A percentile compares a stretch with the other conserved stretches of the same genome.
Conservation (phyloP, 805 yeast genomes). For the Monosporozyma solicola region DNA sequence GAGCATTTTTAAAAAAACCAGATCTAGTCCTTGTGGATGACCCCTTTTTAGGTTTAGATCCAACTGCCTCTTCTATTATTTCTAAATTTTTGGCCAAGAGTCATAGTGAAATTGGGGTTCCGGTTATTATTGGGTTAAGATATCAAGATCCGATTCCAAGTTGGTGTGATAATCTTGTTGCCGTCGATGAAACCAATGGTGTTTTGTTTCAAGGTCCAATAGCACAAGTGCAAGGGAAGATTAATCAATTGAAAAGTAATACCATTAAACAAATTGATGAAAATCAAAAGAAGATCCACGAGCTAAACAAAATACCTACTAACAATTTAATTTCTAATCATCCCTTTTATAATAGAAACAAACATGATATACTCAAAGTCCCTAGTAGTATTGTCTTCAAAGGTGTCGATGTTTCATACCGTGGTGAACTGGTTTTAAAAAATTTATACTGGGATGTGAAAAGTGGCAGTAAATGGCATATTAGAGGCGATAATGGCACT, state of each 20-base stretch:
- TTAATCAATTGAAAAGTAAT: slow-evolving; percentile 18
- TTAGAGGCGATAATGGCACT: slow-evolving; percentile 82
- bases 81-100: slow-evolving; percentile 30
- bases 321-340: slow-evolving; percentile 20
- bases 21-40: slow-evolving; percentile 70
- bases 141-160: slow-evolving; percentile 65
- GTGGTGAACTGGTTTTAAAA: slow-evolving; percentile 49
- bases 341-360: slow-evolving; percentile 13
- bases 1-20: slow-evolving; percentile 58
- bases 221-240: slow-evolving; percentile 14
- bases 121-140: slow-evolving; percentile 67
- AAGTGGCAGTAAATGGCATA: slow-evolving; percentile 78
- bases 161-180: slow-evolving; percentile 71
- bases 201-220: slow-evolving; percentile 42
- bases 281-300: neutral
- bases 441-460: slow-evolving; percentile 58
- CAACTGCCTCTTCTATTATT: slow-evolving; percentile 53
- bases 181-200: slow-evolving; percentile 46
- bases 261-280: slow-evolving; percentile 2
- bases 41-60: slow-evolving; percentile 87
- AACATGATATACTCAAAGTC: slow-evolving; percentile 8
- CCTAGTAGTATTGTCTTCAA: slow-evolving; percentile 42
- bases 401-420: slow-evolving; percentile 56
- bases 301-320: slow-evolving; percentile 6
- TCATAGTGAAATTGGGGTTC: slow-evolving; percentile 17